Conservation (phyloP, 2,329 filamentous ascomycete species). For the Ascosphaera apis region DNA sequence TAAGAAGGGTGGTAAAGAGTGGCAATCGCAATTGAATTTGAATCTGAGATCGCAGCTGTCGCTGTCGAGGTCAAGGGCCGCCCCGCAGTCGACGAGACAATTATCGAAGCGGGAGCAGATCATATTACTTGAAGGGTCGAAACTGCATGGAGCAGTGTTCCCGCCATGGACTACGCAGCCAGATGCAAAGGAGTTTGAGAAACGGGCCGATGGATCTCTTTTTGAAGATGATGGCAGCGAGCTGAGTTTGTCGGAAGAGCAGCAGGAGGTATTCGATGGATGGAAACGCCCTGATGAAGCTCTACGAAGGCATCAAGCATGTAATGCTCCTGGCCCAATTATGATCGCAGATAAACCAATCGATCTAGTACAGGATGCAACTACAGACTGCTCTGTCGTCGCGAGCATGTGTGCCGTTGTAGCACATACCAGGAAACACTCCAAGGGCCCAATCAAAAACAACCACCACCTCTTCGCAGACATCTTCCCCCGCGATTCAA, state of each 20-base stretch:
- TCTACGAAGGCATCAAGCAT: slow-evolving; percentile 17
- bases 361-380: slow-evolving; percentile 85
- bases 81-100: slow-evolving; percentile 31
- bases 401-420: slow-evolving; percentile 75
- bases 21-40: too few relatives aligned
- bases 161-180: slow-evolving; percentile 59
- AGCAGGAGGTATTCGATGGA: slow-evolving; percentile 51
- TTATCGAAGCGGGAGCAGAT: slow-evolving; percentile 50
- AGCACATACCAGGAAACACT: slow-evolving; percentile 28
- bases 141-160: slow-evolving; percentile 61
- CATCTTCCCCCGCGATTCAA: slow-evolving; percentile 50
- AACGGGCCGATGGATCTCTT: slow-evolving; percentile 23
- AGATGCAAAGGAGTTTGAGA: slow-evolving; percentile 35
- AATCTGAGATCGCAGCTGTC: too few relatives aligned
- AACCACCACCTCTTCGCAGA: slow-evolving; percentile 32
- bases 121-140: slow-evolving; percentile 53
- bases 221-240: slow-evolving; percentile 37
- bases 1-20: slow-evolving; percentile 25
- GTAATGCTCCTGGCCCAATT: slow-evolving; percentile 15
- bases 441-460: too few relatives aligned
- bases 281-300: slow-evolving; percentile 63
- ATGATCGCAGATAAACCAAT: slow-evolving; percentile 37
- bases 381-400: slow-evolving; percentile 91
- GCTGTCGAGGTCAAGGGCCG: background rate
- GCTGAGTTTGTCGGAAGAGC: slow-evolving; percentile 50